A percentile compares a stretch with the other conserved stretches of the same genome.
These are phyloP conservation scores for Rhododendron kiyosumense DNA, from an alignment of 148 eudicot genomes.

Conservation along the genomic window DNA sequence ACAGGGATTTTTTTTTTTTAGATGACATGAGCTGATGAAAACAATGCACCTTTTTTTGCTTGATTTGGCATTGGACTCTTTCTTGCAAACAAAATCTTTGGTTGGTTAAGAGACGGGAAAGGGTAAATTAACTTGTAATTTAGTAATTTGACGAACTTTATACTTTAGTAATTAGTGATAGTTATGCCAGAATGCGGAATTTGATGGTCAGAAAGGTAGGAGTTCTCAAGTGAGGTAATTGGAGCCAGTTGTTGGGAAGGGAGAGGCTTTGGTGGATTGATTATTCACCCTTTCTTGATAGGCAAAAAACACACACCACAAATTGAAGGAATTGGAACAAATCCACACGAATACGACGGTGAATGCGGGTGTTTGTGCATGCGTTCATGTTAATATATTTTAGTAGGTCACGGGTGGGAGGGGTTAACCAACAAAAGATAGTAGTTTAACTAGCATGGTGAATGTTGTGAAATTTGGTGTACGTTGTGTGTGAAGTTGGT, in stretches of 20 bases:
- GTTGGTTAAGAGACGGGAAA: background rate
- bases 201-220: background rate
- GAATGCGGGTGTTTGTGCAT: background rate
- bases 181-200: background rate
- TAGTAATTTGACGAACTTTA: background rate
- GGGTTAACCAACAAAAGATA: background rate
- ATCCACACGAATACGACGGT: background rate
- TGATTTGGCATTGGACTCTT: background rate
- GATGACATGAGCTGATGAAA: slow-evolving; percentile 1
- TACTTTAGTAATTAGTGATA: background rate
- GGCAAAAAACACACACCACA: background rate
- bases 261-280: background rate
- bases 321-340: background rate
- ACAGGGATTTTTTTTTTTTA: background rate
- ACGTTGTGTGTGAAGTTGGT: background rate
- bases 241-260: too few species aligned
- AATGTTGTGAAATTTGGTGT: background rate
- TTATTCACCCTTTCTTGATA: background rate
- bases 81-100: background rate
- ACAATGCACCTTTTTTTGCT: background rate
- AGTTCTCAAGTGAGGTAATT: background rate
- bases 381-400: background rate
- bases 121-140: background rate
- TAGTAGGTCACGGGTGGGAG: background rate
- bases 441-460: slow-evolving; percentile 4